phyloP scores from a whole-genome alignment of 2,329 filamentous ascomycete species.

The Aspergillus sp. region DNA sequence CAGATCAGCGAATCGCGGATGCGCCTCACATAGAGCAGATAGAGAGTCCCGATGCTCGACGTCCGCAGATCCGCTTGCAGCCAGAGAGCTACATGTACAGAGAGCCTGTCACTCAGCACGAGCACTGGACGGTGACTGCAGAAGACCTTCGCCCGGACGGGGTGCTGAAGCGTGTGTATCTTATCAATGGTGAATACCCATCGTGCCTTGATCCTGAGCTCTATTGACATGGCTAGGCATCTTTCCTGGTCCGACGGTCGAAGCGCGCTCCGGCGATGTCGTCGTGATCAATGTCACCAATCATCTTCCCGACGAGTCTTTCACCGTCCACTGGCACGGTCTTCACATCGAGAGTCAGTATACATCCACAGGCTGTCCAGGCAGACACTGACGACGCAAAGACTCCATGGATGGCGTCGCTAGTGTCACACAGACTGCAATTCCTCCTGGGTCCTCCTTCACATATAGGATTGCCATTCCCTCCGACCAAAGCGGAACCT shows the following conservation, averaged over 20 bases:
- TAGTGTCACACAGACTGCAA: conserved; percentile 66
- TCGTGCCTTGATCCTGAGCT: background rate
- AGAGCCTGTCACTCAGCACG: conserved; percentile 28
- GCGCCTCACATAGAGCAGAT: background rate
- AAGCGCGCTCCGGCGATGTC: conserved; percentile 48
- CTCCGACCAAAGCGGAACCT: conserved; percentile 42
- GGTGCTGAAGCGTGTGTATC: conserved; percentile 49
- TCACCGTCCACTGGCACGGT: conserved; percentile 51
- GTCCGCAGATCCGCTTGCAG: conserved; percentile 34
- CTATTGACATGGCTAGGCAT: conserved; percentile 21
- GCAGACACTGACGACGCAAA: conserved; percentile 13
- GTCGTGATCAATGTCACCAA: conserved; percentile 47
- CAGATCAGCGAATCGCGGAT: background rate
- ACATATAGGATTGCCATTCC: conserved; percentile 43
- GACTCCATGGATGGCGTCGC: conserved; percentile 66
- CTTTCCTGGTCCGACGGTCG: conserved; percentile 52
- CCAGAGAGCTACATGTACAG: conserved; percentile 45
- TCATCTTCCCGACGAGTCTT: conserved; percentile 34
- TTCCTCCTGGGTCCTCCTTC: conserved; percentile 57
- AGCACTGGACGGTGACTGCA: conserved; percentile 44
- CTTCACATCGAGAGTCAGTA: conserved; percentile 39
- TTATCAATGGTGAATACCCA: conserved; percentile 46
- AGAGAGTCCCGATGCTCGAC: conserved; percentile 4
- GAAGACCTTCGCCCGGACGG: conserved; percentile 47
- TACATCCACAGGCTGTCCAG: background rate